phyloP scores from a whole-genome alignment of 2,329 filamentous ascomycete species.

The Botrytis sinoallii region DNA sequence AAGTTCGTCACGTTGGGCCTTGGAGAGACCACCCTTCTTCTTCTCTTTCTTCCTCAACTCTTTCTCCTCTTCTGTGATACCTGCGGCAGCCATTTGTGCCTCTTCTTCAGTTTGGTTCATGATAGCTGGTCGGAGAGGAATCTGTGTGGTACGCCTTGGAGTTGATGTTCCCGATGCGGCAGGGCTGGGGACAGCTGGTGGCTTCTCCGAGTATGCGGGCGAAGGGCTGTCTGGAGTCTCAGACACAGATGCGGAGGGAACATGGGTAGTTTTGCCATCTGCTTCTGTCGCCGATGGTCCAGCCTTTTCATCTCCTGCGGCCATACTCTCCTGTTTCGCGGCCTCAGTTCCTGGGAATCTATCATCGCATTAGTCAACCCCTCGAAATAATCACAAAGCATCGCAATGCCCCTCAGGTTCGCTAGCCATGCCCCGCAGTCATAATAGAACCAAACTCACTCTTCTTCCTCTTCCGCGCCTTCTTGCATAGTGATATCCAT shows the following conservation, averaged over 20 bases:
- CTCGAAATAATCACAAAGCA: conserved; percentile 38
- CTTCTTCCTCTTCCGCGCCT: conserved; percentile 62
- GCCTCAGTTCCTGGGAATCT: conserved; percentile 54
- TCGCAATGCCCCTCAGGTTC: background rate
- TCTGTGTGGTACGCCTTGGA: conserved; percentile 42
- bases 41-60: conserved; percentile 77
- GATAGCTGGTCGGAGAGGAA: conserved; percentile 79
- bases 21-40: conserved; percentile 81
- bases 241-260: conserved; percentile 26
- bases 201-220: conserved; percentile 19
- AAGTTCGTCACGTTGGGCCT: conserved; percentile 91
- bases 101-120: conserved; percentile 86
- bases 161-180: conserved; percentile 43
- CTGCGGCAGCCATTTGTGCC: conserved; percentile 60
- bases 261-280: conserved; percentile 17
- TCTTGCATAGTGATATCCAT: conserved; percentile 96
- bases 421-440: background rate
- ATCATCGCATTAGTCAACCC: conserved; percentile 41
- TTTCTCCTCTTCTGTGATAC: conserved; percentile 69
- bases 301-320: conserved; percentile 36
- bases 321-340: conserved; percentile 53
- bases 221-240: conserved; percentile 25
- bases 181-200: conserved; percentile 27
- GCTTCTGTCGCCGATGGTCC: conserved; percentile 26
- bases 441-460: conserved; percentile 33